Evolutionary conservation across 352 stramenopile genomes (phyloP), one percentile per base, ranked within the genome.

Genomic region (Aphanomyces invadans): DNA sequence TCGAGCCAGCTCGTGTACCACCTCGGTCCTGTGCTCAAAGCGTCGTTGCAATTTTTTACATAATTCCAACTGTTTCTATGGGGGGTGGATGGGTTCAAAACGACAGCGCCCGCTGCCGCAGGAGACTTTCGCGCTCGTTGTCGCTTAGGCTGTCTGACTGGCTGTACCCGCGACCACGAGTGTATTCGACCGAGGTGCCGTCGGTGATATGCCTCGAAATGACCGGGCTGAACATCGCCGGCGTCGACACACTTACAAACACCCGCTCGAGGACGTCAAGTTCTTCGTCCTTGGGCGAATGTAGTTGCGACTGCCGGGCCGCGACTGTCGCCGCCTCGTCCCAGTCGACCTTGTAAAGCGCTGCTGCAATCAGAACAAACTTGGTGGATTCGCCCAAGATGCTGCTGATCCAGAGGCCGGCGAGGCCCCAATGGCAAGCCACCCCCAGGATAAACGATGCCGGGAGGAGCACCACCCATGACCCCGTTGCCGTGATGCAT

Each of bases 281-380:
- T 46, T 67, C 60, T 39, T 67, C 60, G 25, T 46, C 28, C 28
- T 31, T 48, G 49, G 21, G 42, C 1, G 12, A 29, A 36, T 84
- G 64, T 26, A 74, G 74, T 23, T 85, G 79, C 2, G 78, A 84
- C 48, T 81, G 78, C 28, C 74, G 62, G 19, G 88, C 79, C 1
- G 83, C 83, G 0, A 73, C 76, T 5, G 69, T 73, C 38, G 83
- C 81, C 70, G 89, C 87, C 32, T 77, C 72, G 12, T 64, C 54
- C 83, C 83, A 92, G 72, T 92, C 78, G 39, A 92, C 80, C 23
- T 76, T 71, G 29, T 73, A 70, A 23, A 92, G 55, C 11, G 80
- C 60, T 3, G 12, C n/a, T 21, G 25, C 39, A 11, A 67, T 60
- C 1, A 67, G 42, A 4, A 67, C 15, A 67, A 67, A 67, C 28